Evolutionary conservation across 1,284 basidiomycete species (phyloP).

Genomic region (Trichosporon asahii): DNA sequence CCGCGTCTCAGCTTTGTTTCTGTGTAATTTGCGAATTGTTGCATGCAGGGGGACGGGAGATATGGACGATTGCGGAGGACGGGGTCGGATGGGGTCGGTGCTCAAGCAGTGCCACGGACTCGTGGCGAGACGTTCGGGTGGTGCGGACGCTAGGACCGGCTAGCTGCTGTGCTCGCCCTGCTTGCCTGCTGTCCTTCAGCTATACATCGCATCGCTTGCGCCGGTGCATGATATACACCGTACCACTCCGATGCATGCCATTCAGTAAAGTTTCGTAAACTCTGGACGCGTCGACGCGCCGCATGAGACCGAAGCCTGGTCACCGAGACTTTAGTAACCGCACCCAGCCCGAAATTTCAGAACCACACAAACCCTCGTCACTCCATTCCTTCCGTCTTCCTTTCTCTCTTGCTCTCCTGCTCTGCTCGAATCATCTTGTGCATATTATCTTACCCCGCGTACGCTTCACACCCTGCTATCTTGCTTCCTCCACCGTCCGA

Average conservation of each 20-base stretch:
- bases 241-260: background rate
- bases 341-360: background rate
- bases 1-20: background rate
- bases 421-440: background rate
- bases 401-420: background rate
- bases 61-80: background rate
- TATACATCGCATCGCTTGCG: too few species aligned
- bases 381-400: background rate
- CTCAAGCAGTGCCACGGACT: background rate
- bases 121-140: background rate
- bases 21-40: background rate
- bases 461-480: background rate
- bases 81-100: background rate
- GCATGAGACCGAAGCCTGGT: background rate
- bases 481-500: too few species aligned
- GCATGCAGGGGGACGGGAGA: background rate
- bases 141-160: background rate
- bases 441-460: background rate
- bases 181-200: too few species aligned
- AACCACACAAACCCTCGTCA: background rate
- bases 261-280: background rate
- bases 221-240: too few species aligned
- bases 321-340: background rate
- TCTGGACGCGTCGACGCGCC: background rate
- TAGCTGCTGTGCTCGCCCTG: background rate